phyloP scores from a whole-genome alignment of 2,329 filamentous ascomycete species.

The Nemania diffusa region DNA sequence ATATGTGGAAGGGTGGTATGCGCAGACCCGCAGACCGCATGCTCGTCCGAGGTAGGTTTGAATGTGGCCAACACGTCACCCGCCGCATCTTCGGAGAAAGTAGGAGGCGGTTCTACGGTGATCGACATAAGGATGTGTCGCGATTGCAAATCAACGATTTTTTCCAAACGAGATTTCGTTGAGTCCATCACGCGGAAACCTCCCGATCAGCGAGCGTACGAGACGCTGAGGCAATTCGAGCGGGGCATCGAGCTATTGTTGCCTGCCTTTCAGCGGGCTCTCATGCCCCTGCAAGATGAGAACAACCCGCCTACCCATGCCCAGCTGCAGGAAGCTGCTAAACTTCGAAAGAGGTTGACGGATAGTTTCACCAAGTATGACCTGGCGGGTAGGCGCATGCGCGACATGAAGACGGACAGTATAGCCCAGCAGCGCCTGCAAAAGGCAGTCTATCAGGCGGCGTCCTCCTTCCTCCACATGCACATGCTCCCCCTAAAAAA shows the following conservation, averaged over 20 bases:
- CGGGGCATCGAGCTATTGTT: conserved; percentile 83
- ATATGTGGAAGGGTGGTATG: conserved; percentile 95
- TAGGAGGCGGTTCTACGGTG: conserved; percentile 58
- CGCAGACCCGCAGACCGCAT: conserved; percentile 83
- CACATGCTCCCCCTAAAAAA: conserved; percentile 91
- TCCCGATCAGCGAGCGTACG: conserved; percentile 82
- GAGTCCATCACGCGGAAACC: conserved; percentile 74
- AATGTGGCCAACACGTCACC: conserved; percentile 71
- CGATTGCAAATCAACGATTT: conserved; percentile 76
- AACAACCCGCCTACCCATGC: conserved; percentile 62
- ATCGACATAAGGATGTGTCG: conserved; percentile 92
- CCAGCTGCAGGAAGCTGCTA: conserved; percentile 85
- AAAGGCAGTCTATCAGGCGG: conserved; percentile 82
- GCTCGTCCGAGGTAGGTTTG: conserved; percentile 85
- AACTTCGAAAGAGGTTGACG: conserved; percentile 87
- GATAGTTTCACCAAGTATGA: conserved; percentile 93
- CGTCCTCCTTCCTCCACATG: conserved; percentile 83
- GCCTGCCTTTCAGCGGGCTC: conserved; percentile 83
- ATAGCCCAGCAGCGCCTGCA: conserved; percentile 80
- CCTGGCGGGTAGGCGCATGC: conserved; percentile 79
- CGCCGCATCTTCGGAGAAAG: conserved; percentile 59
- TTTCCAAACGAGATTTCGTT: conserved; percentile 78
- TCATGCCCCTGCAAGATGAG: conserved; percentile 74
- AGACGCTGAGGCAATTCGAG: conserved; percentile 87
- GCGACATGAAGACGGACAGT: conserved; percentile 79